Base-by-base conservation (phyloP, 2,329 filamentous ascomycete genomes). In the Monosporascus ibericus region DNA sequence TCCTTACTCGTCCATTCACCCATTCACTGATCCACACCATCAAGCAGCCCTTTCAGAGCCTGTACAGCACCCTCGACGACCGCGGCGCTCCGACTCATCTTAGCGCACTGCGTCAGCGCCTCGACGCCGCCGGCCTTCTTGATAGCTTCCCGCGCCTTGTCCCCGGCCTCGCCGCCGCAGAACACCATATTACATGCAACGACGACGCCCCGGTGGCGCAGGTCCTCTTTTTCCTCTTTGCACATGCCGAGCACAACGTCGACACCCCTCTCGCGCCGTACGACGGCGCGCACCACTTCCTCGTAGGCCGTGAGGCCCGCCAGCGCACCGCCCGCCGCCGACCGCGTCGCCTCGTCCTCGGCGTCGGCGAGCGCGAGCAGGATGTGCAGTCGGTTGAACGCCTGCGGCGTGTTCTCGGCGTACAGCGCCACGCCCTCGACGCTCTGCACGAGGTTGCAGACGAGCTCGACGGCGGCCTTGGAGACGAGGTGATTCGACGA, bases 351-450 rank as follows among this genome's bases (percentile, higher is more conserved):
- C 6, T 81, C 70, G 59, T 97, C 91, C 48, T 95, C 88, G 1
- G 90, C 85, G 64, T 97, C 92, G 0, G 90, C 86, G 37, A 99
- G 81, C 0, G 92, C 94, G 14, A 96, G 80, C 1, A 99, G 75
- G 39, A 97, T 84, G 64, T 95, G 87, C 42, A 97, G 71, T 0
- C 92, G 80, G 50, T 89, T 85, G 25, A 79, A 81, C 0, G 90
- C 88, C 55, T 86, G 80, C 25, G 80, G 77, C 3, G 79, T 82
- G 11, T 77, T 80, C 52, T 88, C 86, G 0, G 84, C 86, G 60
- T 90, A 92, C 27, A 87, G 77, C 1, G 80, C 76, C 3, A 88
- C 77, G 18, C 86, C 86, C 37, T 84, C 78, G 0, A 85, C 81
- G 1, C 78, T 78, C 52, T 87, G 85, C 65, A 90, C 87, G 17